Conservation (phyloP, 768 basidiomycete species). For the Russula earlei region DNA sequence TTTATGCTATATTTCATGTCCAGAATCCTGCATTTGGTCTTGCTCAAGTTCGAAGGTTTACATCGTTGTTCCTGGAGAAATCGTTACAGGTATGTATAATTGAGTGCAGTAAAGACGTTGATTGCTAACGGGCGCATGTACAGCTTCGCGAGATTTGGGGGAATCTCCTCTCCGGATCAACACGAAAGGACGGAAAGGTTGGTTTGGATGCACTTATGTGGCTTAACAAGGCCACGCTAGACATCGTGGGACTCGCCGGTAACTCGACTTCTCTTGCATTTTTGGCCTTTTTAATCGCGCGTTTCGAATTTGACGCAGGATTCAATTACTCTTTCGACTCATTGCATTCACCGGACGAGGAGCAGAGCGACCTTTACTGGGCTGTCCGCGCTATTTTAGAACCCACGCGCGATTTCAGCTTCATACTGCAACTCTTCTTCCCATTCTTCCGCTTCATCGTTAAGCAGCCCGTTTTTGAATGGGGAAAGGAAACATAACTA, state of each 20-base stretch:
- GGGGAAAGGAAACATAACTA: neutral
- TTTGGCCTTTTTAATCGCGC: neutral
- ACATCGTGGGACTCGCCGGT: conserved; percentile 24
- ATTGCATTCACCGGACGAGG: conserved; percentile 21
- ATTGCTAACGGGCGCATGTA: neutral
- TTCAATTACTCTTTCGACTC: conserved; percentile 32
- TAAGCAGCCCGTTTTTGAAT: conserved; percentile 20
- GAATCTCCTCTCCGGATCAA: conserved; percentile 5
- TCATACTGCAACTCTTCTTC: conserved; percentile 28
- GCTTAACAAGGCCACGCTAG: conserved; percentile 20
- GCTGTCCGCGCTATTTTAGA: conserved; percentile 29
- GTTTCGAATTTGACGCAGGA: conserved; percentile 22
- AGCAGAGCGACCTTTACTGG: conserved; percentile 25
- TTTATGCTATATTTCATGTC: neutral
- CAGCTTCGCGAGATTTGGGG: conserved; percentile 26
- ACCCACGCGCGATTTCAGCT: conserved; percentile 18
- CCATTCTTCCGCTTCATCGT: conserved; percentile 34
- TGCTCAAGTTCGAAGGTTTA: conserved; percentile 21
- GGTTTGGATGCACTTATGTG: conserved; percentile 14
- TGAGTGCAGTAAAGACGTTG: neutral
- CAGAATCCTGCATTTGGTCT: conserved; percentile 24
- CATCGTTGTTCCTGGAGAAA: conserved; percentile 19
- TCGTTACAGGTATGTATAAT: conserved; percentile 15
- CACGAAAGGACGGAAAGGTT: conserved; percentile 4
- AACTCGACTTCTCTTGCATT: neutral